Percentiles rank a stretch among this genome's conserved stretches.
phyloP scores from a whole-genome alignment of 1,284 basidiomycete genomes.

The Cutaneotrichosporon sp. region DNA sequence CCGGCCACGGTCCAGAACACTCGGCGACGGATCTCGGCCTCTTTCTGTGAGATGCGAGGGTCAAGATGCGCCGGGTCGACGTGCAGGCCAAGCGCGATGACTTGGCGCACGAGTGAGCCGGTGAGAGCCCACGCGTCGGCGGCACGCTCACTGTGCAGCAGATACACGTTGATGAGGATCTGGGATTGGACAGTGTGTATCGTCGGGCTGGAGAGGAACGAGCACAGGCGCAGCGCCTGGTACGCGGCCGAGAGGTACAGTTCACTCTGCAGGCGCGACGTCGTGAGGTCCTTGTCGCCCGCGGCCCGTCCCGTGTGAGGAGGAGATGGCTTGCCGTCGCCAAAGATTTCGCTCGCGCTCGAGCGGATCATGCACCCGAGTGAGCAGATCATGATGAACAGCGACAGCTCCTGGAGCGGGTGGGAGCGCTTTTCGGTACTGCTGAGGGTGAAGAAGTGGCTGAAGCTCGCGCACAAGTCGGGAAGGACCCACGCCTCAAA shows the following conservation, averaged over 20 bases:
- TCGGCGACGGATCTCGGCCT: conserved; percentile 48
- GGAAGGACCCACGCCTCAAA: conserved; percentile 50
- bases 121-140: conserved; percentile 49
- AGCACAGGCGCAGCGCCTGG: conserved; percentile 52
- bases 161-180: conserved; percentile 49
- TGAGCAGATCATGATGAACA: conserved; percentile 52
- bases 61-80: conserved; percentile 49
- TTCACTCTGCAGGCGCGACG: conserved; percentile 50
- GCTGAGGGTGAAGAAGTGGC: conserved; percentile 44
- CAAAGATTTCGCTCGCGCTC: conserved; percentile 46
- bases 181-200: conserved; percentile 47
- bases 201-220: conserved; percentile 51
- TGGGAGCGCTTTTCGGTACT: conserved; percentile 42
- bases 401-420: conserved; percentile 44
- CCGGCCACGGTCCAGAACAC: conserved; percentile 53
- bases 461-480: conserved; percentile 42
- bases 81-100: conserved; percentile 50
- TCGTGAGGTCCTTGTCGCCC: conserved; percentile 40
- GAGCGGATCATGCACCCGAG: conserved; percentile 50
- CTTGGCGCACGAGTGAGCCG: conserved; percentile 48
- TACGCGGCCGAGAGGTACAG: conserved; percentile 52
- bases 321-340: conserved; percentile 15
- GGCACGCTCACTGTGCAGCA: conserved; percentile 49
- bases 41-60: conserved; percentile 44
- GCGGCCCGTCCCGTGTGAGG: background rate